These are phyloP conservation scores for Ogataea pignaliae DNA, from an alignment of 805 yeast genomes.

Conservation along the genomic window DNA sequence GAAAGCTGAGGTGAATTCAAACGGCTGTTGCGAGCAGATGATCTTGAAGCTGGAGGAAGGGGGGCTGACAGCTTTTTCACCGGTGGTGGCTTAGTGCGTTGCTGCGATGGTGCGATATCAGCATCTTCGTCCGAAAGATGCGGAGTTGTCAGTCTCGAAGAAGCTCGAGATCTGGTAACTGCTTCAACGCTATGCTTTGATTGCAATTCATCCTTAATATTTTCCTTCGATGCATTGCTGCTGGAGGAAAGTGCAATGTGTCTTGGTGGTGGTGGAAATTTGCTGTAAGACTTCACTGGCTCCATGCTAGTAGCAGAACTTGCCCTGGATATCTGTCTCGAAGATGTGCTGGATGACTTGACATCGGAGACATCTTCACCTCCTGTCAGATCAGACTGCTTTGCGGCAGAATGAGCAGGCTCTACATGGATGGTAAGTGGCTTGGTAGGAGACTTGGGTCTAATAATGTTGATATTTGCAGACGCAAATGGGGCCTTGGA, in stretches of 20 bases:
- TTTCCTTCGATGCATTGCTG: background rate
- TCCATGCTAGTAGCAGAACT: background rate
- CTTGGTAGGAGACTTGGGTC: constrained; percentile 3
- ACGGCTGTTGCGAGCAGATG: no score
- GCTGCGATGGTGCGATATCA: no score
- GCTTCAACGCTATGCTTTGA: background rate
- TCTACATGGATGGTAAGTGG: background rate
- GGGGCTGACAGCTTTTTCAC: background rate
- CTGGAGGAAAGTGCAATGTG: constrained; percentile 9
- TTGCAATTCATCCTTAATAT: background rate
- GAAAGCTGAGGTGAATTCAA: no score
- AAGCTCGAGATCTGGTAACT: constrained; percentile 8
- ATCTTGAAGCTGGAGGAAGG: background rate
- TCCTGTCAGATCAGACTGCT: background rate
- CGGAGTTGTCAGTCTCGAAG: background rate
- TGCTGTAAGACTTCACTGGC: background rate
- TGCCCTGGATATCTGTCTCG: constrained; percentile 6
- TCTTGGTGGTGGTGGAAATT: constrained; percentile 19
- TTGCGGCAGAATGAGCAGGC: background rate
- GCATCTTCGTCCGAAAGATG: constrained; percentile 2
- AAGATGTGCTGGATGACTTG: background rate
- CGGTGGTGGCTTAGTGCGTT: background rate
- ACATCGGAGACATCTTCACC: background rate
- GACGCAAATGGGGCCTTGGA: constrained; percentile 2
- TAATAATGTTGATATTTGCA: constrained; percentile 2